Evolutionary conservation across 768 basidiomycete genomes (phyloP).

Genomic region (Hygrocybe punicea): DNA sequence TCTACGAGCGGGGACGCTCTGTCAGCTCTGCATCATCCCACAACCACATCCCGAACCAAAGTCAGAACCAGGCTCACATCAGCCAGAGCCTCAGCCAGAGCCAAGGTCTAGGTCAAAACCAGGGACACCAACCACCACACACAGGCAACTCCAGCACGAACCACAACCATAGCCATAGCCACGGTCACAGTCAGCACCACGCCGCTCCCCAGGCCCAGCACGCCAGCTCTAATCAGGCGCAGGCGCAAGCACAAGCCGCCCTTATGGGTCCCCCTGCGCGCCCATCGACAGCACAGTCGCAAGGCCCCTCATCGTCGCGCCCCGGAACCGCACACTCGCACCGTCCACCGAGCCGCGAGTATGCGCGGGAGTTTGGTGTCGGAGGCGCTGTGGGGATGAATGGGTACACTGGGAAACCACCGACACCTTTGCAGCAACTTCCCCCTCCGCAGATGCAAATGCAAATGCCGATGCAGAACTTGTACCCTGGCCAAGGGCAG

Average conservation of each 20-base stretch:
- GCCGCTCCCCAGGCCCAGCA: not conserved
- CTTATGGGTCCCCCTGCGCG: constrained; percentile 3
- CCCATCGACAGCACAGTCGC: constrained; percentile 10
- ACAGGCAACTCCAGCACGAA: not conserved
- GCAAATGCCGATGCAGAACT: not conserved
- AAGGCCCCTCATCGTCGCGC: constrained; percentile 16
- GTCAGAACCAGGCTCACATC: constrained; percentile 1
- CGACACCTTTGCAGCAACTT: not conserved
- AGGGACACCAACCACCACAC: too few relatives aligned
- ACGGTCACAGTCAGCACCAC: not conserved
- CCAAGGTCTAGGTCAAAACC: not conserved
- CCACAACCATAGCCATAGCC: not conserved
- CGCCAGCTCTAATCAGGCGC: not conserved
- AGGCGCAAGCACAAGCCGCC: not conserved
- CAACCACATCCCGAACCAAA: constrained; percentile 4
- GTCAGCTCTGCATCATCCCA: not conserved
- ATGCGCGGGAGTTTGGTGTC: constrained; percentile 2
- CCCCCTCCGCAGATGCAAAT: not conserved
- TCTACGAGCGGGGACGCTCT: not conserved
- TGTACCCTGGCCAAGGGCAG: not conserved
- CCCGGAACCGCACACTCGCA: constrained; percentile 32
- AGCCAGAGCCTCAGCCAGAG: not conserved
- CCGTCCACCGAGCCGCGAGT: constrained; percentile 27
- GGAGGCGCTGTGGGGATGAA: not conserved
- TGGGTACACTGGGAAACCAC: not conserved